Conservation (phyloP, 257 asterid species). For the Petrea volubilis region DNA sequence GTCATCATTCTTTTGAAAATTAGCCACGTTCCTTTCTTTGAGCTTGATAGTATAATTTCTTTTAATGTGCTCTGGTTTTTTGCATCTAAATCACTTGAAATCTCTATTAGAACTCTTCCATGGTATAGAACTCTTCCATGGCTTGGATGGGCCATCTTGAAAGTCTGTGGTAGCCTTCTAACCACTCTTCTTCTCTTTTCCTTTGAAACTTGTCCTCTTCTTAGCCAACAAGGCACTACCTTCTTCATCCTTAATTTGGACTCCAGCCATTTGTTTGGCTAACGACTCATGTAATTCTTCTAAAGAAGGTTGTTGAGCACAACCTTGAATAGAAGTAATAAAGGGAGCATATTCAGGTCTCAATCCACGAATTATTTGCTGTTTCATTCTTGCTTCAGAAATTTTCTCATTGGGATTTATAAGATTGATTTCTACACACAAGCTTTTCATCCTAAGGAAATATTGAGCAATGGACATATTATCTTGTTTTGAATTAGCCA, state of each 20-base stretch:
- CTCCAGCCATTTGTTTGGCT: neutral
- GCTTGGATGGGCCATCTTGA: neutral
- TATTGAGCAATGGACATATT: neutral
- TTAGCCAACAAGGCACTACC: neutral
- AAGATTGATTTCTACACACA: neutral
- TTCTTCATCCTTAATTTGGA: neutral
- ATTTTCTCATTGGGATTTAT: slow-evolving; percentile 1
- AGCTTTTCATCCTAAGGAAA: neutral
- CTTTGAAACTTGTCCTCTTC: neutral
- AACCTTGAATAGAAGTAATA: slow-evolving; percentile 6
- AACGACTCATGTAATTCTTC: neutral
- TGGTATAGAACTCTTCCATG: neutral
- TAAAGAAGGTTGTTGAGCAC: slow-evolving; percentile 1
- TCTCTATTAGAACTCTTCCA: neutral
- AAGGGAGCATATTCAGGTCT: neutral
- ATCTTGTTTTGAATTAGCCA: neutral
- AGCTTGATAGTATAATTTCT: neutral
- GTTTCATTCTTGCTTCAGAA: neutral
- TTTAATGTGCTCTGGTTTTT: neutral
- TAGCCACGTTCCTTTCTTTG: neutral
- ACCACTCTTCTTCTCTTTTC: neutral
- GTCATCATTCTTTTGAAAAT: neutral
- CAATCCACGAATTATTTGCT: slow-evolving; percentile 4
- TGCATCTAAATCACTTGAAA: neutral
- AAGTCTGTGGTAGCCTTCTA: no score